A percentile compares a stretch with the other conserved stretches of the same genome.
phyloP scores from a whole-genome alignment of 768 basidiomycete species.

The Leccinum barrowsii region DNA sequence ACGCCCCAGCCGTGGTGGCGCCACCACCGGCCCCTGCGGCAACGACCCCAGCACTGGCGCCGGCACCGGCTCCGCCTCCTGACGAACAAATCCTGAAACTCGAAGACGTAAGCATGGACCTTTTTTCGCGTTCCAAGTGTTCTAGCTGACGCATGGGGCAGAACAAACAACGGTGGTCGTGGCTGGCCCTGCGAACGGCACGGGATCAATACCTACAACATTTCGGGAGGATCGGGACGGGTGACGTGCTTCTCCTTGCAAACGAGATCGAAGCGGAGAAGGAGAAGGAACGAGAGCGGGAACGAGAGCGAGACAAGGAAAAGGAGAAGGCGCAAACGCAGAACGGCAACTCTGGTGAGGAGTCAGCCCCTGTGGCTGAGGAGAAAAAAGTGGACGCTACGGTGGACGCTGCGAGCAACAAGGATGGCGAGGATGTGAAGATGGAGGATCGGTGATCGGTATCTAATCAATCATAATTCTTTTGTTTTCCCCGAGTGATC shows the following conservation, averaged over 20 bases:
- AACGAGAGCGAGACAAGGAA: constrained; percentile 34
- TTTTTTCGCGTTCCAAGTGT: not conserved
- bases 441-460: constrained; percentile 41
- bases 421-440: constrained; percentile 43
- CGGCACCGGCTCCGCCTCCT: constrained; percentile 28
- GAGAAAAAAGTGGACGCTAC: constrained; percentile 23
- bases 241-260: constrained; percentile 55
- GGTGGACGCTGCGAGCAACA: constrained; percentile 19
- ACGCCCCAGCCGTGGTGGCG: constrained; percentile 10
- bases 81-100: constrained; percentile 54
- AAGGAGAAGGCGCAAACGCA: constrained; percentile 24
- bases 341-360: constrained; percentile 25
- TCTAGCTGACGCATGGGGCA: constrained; percentile 29
- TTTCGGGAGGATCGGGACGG: constrained; percentile 80
- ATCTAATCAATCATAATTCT: not conserved
- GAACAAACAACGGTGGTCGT: constrained; percentile 76
- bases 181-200: constrained; percentile 76
- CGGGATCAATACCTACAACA: constrained; percentile 71
- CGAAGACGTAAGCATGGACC: constrained; percentile 50
- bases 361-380: constrained; percentile 30
- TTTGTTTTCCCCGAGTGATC: no score
- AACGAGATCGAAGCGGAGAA: constrained; percentile 36
- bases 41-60: constrained; percentile 13
- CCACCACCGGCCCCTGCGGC: constrained; percentile 10
- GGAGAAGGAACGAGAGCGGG: constrained; percentile 38